A percentile compares a stretch with the other conserved stretches of the same genome.
Evolutionary conservation across 768 basidiomycete species (phyloP).

Genomic region (Gautieria morchelliformis): DNA sequence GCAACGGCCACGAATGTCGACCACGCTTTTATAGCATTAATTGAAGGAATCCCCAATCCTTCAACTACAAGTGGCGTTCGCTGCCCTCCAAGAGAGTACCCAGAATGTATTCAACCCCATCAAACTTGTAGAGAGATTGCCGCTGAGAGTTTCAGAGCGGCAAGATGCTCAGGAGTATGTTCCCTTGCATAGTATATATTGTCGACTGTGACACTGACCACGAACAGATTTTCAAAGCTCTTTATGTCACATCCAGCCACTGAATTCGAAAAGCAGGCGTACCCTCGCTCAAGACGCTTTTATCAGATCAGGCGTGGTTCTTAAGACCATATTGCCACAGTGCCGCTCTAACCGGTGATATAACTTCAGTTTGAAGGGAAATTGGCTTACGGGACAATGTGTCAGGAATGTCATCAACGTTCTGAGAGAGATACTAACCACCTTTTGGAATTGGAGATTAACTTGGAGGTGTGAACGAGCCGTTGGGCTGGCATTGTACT

Average conservation of each 20-base stretch:
- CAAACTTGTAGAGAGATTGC: conserved; percentile 77
- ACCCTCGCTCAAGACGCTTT: conserved; percentile 51
- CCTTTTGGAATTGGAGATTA: conserved; percentile 86
- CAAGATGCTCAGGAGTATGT: conserved; percentile 94
- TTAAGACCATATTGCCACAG: background rate
- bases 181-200: background rate
- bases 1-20: background rate
- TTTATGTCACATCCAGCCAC: conserved; percentile 84
- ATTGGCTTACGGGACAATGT: conserved; percentile 72
- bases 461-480: conserved; percentile 48
- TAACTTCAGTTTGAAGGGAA: conserved; percentile 72
- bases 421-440: conserved; percentile 60
- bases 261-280: conserved; percentile 80
- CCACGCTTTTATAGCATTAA: background rate
- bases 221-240: conserved; percentile 80
- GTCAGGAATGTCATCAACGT: conserved; percentile 53
- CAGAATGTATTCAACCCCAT: conserved; percentile 71
- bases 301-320: conserved; percentile 56
- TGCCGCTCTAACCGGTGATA: conserved; percentile 1
- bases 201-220: background rate
- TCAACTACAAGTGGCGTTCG: conserved; percentile 71
- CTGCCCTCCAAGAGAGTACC: conserved; percentile 70
- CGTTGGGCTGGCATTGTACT: background rate
- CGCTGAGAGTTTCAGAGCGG: conserved; percentile 74
- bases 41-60: conserved; percentile 67